Base-by-base conservation (phyloP, 2,329 filamentous ascomycete species). In the Daldinia sp. region DNA sequence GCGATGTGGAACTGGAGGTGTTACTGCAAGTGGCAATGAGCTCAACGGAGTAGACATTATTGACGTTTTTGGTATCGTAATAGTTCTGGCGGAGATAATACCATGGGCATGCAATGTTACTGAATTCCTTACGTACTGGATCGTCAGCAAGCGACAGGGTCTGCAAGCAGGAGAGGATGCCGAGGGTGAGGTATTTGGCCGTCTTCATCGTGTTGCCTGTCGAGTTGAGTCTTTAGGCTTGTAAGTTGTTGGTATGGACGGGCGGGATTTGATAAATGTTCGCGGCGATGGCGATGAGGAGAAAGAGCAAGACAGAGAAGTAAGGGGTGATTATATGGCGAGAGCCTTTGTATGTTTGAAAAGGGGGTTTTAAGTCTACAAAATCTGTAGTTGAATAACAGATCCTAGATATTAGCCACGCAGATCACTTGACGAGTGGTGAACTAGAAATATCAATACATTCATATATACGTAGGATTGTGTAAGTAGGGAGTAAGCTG, bases 1-100 rank as follows among this genome's bases (percentile, higher is more conserved):
- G 35, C 10, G 26, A 6, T 13, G 48, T n/a, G 33, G 30, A 37
- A 26, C 5, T 53, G 10, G 2, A 26, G 26, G 10, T n/a, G 3
- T 3, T 30, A 10, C 37, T 7, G 12, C 63, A 65, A 15, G 35
- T 56, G 15, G 63, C 62, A 12, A 55, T 6, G n/a, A 64, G 33
- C 39, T 59, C 55, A 0, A 20, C 5, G 9, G 7, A 13, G 13
- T 10, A 42, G 20, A 2, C 37, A 2, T 26, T 13, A 10, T 4
- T 26, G 20, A 18, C 37, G 0, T 39, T 13, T 12, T 7, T n/a
- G 13, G n/a, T 4, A 3, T 28, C 1, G 6, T 30, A 2, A 28
- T 28, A 39, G 28, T 13, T 37, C n/a, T 48, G 20, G n/a, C 23
- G 33, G 5, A 60, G n/a, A 5, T 56, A 60, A 13, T 39, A 50